A percentile compares a stretch with the other conserved stretches of the same genome.
phyloP scores from a whole-genome alignment of 2,329 filamentous ascomycete genomes.

The Pseudogymnoascus sp. region DNA sequence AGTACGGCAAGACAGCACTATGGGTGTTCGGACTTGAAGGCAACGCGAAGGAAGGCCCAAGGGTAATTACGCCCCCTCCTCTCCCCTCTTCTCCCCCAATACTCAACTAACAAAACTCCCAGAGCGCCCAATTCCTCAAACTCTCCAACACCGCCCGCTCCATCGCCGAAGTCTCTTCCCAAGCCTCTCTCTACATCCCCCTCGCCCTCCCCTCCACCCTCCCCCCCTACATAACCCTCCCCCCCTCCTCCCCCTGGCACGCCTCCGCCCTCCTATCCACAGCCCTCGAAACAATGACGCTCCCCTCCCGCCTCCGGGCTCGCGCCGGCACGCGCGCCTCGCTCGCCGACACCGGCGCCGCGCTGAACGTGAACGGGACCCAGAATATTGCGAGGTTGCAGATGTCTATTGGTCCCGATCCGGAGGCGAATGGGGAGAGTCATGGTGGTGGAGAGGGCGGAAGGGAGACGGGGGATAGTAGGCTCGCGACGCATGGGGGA shows the following conservation, averaged over 20 bases:
- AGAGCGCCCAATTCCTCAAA: slow-evolving; percentile 56
- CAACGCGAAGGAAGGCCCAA: slow-evolving; percentile 40
- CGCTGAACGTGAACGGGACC: slow-evolving; percentile 66
- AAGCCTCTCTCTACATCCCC: slow-evolving; percentile 72
- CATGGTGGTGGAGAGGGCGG: background rate
- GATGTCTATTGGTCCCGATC: slow-evolving; percentile 40
- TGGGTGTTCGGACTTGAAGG: slow-evolving; percentile 83
- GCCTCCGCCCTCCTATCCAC: slow-evolving; percentile 66
- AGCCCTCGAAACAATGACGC: slow-evolving; percentile 67
- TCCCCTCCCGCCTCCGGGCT: slow-evolving; percentile 62
- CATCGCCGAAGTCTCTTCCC: slow-evolving; percentile 56
- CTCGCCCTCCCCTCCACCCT: slow-evolving; percentile 54
- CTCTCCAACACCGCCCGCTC: slow-evolving; percentile 68
- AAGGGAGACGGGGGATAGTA: slow-evolving; percentile 12
- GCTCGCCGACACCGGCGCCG: slow-evolving; percentile 54
- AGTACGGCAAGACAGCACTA: slow-evolving; percentile 79
- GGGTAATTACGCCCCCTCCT: slow-evolving; percentile 35
- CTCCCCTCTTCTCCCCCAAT: background rate
- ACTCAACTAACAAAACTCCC: background rate
- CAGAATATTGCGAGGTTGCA: slow-evolving; percentile 70
- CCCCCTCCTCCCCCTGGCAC: slow-evolving; percentile 66
- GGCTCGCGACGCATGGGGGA: slow-evolving; percentile 32
- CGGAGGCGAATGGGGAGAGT: slow-evolving; percentile 17
- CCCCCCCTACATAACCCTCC: slow-evolving; percentile 50
- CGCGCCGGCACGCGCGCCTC: slow-evolving; percentile 36